phyloP scores from a whole-genome alignment of 164 flowering plant genomes.

The Sextonia rubra region DNA sequence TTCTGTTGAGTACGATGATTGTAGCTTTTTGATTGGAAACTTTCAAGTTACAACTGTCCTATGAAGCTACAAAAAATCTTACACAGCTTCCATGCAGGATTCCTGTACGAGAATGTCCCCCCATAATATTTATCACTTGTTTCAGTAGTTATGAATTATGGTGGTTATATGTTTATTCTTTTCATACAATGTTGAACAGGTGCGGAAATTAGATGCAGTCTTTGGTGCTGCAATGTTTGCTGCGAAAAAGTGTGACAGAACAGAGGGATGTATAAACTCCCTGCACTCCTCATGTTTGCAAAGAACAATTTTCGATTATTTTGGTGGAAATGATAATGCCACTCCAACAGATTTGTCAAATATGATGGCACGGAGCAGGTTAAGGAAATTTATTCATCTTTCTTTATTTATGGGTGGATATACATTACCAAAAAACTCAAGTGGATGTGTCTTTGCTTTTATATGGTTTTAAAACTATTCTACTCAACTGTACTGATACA shows the following conservation, averaged over 20 bases:
- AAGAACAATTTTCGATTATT: conserved; percentile 64
- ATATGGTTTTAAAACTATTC: background rate
- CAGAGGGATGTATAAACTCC: conserved; percentile 47
- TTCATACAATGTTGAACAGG: conserved; percentile 30
- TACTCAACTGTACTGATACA: background rate
- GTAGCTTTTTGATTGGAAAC: background rate
- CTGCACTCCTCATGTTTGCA: conserved; percentile 78
- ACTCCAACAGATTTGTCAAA: conserved; percentile 23
- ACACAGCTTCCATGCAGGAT: too few relatives aligned
- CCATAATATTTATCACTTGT: too few relatives aligned
- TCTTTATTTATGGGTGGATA: conserved; percentile 1
- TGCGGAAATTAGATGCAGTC: conserved; percentile 66
- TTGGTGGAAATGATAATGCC: conserved; percentile 34
- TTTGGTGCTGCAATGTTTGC: conserved; percentile 64
- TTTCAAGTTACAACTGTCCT: background rate
- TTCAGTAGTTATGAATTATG: too few relatives aligned
- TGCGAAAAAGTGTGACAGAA: conserved; percentile 43
- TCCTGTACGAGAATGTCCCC: too few relatives aligned
- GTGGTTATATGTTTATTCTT: too few relatives aligned
- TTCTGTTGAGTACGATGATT: background rate
- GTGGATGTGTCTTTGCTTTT: background rate
- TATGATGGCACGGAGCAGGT: conserved; percentile 66
- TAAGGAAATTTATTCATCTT: conserved; percentile 2
- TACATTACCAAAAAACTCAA: background rate
- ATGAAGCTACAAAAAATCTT: background rate